phyloP scores from a whole-genome alignment of 305 asterid species.

The Fraxinus ornus region DNA sequence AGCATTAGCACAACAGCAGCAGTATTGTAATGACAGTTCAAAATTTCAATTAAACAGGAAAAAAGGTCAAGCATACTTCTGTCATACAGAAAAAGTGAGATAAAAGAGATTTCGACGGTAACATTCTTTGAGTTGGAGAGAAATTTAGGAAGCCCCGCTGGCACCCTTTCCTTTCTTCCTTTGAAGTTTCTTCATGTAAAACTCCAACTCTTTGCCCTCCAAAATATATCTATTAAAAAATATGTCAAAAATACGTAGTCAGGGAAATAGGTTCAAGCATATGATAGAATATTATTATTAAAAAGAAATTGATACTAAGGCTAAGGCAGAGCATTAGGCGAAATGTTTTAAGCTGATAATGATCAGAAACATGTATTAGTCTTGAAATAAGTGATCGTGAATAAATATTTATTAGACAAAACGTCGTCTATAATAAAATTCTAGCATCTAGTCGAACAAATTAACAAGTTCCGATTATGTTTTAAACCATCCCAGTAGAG shows the following conservation, averaged over 20 bases:
- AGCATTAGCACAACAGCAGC: background rate
- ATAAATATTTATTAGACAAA: background rate
- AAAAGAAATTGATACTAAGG: background rate
- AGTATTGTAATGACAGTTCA: background rate
- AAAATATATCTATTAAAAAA: background rate
- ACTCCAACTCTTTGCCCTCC: background rate
- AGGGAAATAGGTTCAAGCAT: background rate
- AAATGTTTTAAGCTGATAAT: background rate
- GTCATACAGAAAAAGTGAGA: background rate
- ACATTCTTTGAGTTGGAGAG: background rate
- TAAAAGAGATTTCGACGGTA: background rate
- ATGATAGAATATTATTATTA: background rate
- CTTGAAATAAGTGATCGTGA: background rate
- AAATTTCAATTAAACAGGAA: background rate
- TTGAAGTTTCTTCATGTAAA: background rate
- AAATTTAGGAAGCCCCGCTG: background rate
- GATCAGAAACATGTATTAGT: background rate
- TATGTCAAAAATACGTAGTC: too few relatives aligned
- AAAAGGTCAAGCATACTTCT: background rate
- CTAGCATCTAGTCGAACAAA: background rate
- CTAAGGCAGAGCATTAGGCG: background rate
- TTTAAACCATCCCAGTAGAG: too few relatives aligned
- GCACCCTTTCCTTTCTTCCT: background rate
- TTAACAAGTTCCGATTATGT: background rate
- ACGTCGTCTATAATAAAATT: background rate